Conservation (phyloP, 768 basidiomycete species). For the Kwoniella europaea region DNA sequence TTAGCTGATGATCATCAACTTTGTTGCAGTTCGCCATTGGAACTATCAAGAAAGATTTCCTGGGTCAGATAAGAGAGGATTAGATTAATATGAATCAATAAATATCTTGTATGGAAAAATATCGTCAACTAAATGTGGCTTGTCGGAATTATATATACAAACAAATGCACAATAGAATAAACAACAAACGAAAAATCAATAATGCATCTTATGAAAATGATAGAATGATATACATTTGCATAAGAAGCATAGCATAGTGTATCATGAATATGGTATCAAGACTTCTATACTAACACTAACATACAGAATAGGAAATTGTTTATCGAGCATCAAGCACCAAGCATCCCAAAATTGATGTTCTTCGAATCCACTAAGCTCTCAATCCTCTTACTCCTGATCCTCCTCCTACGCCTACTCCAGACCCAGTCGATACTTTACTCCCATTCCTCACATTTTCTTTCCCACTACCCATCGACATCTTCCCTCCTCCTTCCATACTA, state of each 20-base stretch:
- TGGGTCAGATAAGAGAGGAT: constrained; percentile 73
- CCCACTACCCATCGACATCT: constrained; percentile 10
- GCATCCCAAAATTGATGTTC: background rate
- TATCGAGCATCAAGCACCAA: background rate
- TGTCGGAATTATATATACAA: background rate
- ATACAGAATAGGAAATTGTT: too few relatives aligned
- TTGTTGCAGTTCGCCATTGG: constrained; percentile 97
- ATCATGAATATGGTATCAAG: background rate
- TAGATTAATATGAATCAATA: constrained; percentile 1
- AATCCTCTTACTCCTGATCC: constrained; percentile 10
- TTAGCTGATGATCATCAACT: too few relatives aligned
- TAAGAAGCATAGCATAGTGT: background rate
- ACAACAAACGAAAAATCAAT: background rate
- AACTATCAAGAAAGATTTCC: constrained; percentile 96
- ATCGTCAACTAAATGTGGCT: background rate
- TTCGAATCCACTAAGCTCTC: constrained; percentile 3
- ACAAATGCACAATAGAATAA: background rate
- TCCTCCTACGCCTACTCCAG: background rate
- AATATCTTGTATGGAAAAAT: background rate
- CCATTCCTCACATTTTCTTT: constrained; percentile 26
- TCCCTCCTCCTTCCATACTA: background rate
- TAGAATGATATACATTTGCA: background rate
- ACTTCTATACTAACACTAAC: too few relatives aligned
- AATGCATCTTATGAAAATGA: background rate
- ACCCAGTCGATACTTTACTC: constrained; percentile 7